Conservation (phyloP, 2,329 filamentous ascomycete genomes). For the Decorospora gaudefroyi region DNA sequence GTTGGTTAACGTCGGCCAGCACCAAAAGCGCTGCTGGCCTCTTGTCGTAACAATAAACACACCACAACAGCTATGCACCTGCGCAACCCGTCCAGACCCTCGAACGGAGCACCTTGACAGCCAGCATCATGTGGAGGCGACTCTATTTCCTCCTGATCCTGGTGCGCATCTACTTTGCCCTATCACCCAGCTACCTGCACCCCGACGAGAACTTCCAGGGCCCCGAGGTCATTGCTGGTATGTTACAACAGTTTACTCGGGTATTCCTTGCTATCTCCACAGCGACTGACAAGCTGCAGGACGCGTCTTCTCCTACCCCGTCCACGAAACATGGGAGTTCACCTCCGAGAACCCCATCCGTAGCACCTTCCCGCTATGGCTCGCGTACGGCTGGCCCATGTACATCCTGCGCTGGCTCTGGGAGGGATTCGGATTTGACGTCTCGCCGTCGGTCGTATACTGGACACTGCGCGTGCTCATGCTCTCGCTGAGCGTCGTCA, state of each 20-base stretch:
- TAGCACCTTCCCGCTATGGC: slow-evolving; percentile 96
- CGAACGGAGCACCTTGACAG: slow-evolving; percentile 23
- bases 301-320: slow-evolving; percentile 89
- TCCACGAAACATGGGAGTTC: slow-evolving; percentile 94
- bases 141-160: slow-evolving; percentile 82
- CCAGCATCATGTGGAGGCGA: slow-evolving; percentile 80
- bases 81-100: slow-evolving; percentile 22
- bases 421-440: slow-evolving; percentile 80
- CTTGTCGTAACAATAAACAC: slow-evolving; percentile 19
- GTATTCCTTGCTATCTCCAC: not conserved
- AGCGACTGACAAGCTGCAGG: slow-evolving; percentile 58
- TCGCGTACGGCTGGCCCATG: slow-evolving; percentile 92
- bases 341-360: slow-evolving; percentile 85
- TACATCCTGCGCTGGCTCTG: slow-evolving; percentile 89
- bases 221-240: slow-evolving; percentile 94
- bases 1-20: slow-evolving; percentile 31
- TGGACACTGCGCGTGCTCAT: slow-evolving; percentile 87
- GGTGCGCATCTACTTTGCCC: slow-evolving; percentile 88
- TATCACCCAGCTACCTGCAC: slow-evolving; percentile 94
- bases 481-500: slow-evolving; percentile 92
- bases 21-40: slow-evolving; percentile 30
- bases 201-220: slow-evolving; percentile 99
- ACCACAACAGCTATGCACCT: slow-evolving; percentile 41
- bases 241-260: slow-evolving; percentile 5
- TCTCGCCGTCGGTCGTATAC: slow-evolving; percentile 84